Percentiles rank a stretch among this genome's conserved stretches.
These are phyloP conservation scores for Fusarium longipes DNA, from an alignment of 2,329 filamentous ascomycete species.

Conservation along the genomic window DNA sequence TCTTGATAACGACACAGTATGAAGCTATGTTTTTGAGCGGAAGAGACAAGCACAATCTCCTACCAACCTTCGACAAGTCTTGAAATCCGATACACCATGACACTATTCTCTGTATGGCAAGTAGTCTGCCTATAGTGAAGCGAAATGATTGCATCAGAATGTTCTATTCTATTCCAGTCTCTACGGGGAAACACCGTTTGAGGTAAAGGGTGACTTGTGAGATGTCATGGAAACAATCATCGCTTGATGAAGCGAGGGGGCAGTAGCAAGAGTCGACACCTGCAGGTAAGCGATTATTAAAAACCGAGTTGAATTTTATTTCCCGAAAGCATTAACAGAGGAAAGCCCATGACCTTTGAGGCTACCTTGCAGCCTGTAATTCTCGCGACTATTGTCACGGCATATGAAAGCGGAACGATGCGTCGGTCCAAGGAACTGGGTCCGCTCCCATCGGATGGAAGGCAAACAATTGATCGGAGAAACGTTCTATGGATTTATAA, in stretches of 20 bases:
- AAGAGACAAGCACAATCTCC: not conserved
- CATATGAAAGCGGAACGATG: constrained; percentile 10
- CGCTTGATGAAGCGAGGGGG: constrained; percentile 20
- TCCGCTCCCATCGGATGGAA: constrained; percentile 4
- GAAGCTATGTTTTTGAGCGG: not conserved
- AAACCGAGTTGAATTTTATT: not conserved
- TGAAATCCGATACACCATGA: not conserved
- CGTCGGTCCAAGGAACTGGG: not conserved
- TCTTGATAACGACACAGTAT: not conserved
- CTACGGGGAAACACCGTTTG: not conserved
- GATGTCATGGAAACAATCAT: constrained; percentile 24
- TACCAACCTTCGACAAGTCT: constrained; percentile 2
- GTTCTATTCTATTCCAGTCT: constrained; percentile 18
- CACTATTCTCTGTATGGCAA: not conserved
- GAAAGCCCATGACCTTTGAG: not conserved
- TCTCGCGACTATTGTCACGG: not conserved
- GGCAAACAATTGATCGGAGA: constrained; percentile 4
- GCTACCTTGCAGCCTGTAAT: not conserved
- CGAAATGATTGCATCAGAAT: constrained; percentile 10
- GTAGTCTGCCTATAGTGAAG: constrained; percentile 23
- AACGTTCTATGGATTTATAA: constrained; percentile 2
- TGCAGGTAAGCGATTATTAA: constrained; percentile 27
- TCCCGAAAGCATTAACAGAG: not conserved
- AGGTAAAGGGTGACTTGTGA: constrained; percentile 32
- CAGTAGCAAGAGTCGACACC: not conserved